These are phyloP conservation scores for Schwanniomyces pseudopolymorphus DNA, from an alignment of 805 yeast species.

Conservation along the genomic window DNA sequence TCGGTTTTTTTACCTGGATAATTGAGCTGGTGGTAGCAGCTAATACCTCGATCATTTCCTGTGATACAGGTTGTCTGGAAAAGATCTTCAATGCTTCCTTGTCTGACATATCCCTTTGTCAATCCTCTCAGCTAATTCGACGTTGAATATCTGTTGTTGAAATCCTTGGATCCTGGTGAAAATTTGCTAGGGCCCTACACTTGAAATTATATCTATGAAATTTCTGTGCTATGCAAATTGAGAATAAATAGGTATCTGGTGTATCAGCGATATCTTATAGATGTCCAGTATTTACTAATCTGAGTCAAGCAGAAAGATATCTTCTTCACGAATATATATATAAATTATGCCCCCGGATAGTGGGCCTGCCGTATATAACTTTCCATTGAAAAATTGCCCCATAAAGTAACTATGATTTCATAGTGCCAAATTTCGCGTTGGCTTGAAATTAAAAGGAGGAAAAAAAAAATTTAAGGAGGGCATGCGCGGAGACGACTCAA, in stretches of 20 bases:
- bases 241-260: not conserved
- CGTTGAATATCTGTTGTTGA: not conserved
- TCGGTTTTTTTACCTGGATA: slow-evolving; percentile 45
- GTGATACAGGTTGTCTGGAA: slow-evolving; percentile 53
- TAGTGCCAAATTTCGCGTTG: not conserved
- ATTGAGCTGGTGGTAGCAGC: slow-evolving; percentile 60
- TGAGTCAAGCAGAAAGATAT: not conserved
- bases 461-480: slow-evolving; percentile 1
- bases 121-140: not conserved
- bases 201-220: not conserved
- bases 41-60: slow-evolving; percentile 57
- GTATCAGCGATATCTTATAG: not conserved
- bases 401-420: not conserved
- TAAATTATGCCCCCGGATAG: not conserved
- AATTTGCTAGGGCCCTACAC: not conserved
- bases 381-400: slow-evolving; percentile 2
- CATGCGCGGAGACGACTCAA: not conserved
- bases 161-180: not conserved
- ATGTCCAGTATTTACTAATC: not conserved
- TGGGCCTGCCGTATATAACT: not conserved
- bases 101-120: slow-evolving; percentile 20
- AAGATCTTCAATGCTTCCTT: slow-evolving; percentile 52
- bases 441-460: not conserved
- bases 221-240: not conserved
- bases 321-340: not conserved